Evolutionary conservation across 1,284 basidiomycete genomes (phyloP), one percentile per base, ranked within the genome.

Genomic region (Fomitopsis pinicola): DNA sequence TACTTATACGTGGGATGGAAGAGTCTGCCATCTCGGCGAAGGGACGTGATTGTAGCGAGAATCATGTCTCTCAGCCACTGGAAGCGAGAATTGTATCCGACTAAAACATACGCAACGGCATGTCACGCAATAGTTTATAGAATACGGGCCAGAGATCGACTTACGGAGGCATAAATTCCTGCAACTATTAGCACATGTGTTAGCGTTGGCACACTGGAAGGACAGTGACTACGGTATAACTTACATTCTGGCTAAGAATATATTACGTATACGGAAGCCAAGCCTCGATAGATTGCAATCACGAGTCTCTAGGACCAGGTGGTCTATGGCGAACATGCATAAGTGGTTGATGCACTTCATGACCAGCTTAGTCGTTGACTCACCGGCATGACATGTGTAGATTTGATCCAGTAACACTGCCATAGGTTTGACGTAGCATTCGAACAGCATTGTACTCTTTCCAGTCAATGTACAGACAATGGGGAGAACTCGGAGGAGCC

Each of bases 211-310:
- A n/a, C n/a, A n/a, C n/a, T n/a, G n/a, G n/a, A n/a, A n/a, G n/a
- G n/a, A n/a, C n/a, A n/a, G n/a, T n/a, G n/a, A n/a, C n/a, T n/a
- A n/a, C n/a, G n/a, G n/a, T n/a, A n/a, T n/a, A n/a, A n/a, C 78
- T 68, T 66, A 81, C 79, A 81, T 68, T 40, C 80, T 73, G 44
- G 71, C 66, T 15, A 81, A 69, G 62, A 77, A 78, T 0, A 78
- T 64, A 30, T 70, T 67, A 1, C 74, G 72, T 33, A 72, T 58
- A 4, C 36, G 59, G 62, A 44, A 63, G 5, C 59, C 60, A 48
- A 46, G 68, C 45, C 5, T 56, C 59, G 26, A 59, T 26, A 62
- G 72, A 2, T 36, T 36, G 2, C 35, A 36, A 46, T 64, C 72
- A 44, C 55, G 12, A 17, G 63, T 72, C 28, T 72, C 73, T 30